Conservation (phyloP, 495 filamentous ascomycete genomes). For the Penicillium egyptiacum region DNA sequence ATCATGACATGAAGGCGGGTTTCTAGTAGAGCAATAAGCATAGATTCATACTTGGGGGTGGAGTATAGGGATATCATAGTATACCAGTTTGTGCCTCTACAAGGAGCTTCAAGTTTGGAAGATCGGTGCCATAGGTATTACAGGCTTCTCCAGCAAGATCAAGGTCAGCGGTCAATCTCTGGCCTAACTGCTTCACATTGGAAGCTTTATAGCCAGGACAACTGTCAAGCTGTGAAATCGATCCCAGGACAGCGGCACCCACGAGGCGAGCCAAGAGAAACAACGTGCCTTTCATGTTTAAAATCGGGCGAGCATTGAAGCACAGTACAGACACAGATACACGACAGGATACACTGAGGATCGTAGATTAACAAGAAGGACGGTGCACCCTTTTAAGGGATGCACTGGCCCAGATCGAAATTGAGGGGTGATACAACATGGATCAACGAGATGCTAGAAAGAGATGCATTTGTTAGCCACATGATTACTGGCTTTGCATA, state of each 20-base stretch:
- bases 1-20: conserved; percentile 81
- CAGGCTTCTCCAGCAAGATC: conserved; percentile 65
- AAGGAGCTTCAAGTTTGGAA: conserved; percentile 62
- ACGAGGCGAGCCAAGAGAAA: conserved; percentile 35
- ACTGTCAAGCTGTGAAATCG: conserved; percentile 18
- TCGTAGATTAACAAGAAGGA: conserved; percentile 6
- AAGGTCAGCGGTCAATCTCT: conserved; percentile 56
- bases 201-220: conserved; percentile 75
- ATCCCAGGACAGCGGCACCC: conserved; percentile 33
- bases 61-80: conserved; percentile 19
- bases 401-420: background rate
- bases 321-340: conserved; percentile 7
- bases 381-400: conserved; percentile 5
- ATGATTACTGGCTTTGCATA: conserved; percentile 1
- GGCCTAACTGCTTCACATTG: conserved; percentile 54
- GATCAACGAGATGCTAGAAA: background rate
- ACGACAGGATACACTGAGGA: conserved; percentile 12
- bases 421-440: conserved; percentile 4
- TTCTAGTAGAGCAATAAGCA: conserved; percentile 42
- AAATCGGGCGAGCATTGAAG: conserved; percentile 9
- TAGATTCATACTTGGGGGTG: background rate
- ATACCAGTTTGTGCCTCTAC: conserved; percentile 76
- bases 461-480: conserved; percentile 1
- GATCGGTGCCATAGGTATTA: conserved; percentile 69
- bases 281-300: conserved; percentile 32